Evolutionary conservation across 1,284 basidiomycete genomes (phyloP).

Genomic region (Irpex sp.): DNA sequence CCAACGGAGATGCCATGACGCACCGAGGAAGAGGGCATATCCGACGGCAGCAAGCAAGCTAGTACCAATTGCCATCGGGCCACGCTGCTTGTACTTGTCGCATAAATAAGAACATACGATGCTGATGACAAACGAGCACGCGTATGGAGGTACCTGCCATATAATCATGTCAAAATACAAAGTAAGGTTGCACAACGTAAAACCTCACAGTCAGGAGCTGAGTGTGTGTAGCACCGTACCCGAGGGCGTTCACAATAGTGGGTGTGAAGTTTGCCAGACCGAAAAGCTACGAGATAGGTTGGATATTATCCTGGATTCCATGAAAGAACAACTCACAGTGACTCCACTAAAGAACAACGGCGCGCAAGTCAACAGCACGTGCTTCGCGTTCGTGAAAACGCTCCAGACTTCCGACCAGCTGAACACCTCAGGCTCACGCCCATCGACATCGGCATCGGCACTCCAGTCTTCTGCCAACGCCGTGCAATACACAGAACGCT

Average conservation of each 20-base stretch:
- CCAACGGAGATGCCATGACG: not conserved
- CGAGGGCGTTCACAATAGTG: not conserved
- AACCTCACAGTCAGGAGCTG: not conserved
- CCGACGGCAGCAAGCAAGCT: not conserved
- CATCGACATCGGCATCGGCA: not conserved
- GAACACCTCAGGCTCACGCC: not conserved
- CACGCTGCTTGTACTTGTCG: not conserved
- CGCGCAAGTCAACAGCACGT: too few relatives aligned
- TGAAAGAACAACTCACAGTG: not conserved
- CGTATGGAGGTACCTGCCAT: not conserved
- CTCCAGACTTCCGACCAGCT: not conserved
- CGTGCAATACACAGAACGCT: not conserved
- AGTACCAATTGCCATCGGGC: not conserved
- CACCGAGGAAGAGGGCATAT: not conserved
- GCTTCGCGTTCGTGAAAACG: too few relatives aligned
- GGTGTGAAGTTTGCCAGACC: not conserved
- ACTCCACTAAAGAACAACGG: not conserved
- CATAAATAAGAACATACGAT: not conserved
- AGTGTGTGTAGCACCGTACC: not conserved
- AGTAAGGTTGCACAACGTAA: not conserved
- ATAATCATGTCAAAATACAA: not conserved
- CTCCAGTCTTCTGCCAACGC: not conserved
- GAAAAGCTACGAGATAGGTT: not conserved
- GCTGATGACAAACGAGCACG: not conserved
- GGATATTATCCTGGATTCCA: not conserved